Evolutionary conservation across 2,329 filamentous ascomycete genomes (phyloP).

Genomic region (Fusarium piperis): DNA sequence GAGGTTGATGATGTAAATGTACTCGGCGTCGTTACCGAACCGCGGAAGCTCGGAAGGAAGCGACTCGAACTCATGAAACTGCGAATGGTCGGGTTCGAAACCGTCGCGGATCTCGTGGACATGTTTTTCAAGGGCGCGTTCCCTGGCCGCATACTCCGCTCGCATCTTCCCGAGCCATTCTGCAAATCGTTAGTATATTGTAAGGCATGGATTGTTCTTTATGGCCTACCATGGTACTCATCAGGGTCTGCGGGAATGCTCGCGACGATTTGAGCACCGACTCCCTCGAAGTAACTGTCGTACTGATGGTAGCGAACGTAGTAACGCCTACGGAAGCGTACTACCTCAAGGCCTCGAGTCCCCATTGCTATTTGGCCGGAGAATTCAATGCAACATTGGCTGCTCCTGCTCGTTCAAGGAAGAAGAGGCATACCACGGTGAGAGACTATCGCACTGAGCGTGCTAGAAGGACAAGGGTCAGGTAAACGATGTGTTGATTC

Average conservation of each 20-base stretch:
- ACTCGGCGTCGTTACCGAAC: constrained; percentile 12
- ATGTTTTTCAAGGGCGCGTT: constrained; percentile 1
- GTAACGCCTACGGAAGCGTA: constrained; percentile 22
- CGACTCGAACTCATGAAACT: neutral
- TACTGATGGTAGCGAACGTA: constrained; percentile 4
- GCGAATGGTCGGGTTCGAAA: neutral
- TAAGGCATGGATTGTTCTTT: neutral
- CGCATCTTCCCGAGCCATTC: constrained; percentile 16
- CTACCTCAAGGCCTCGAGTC: constrained; percentile 19
- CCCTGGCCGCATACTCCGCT: neutral
- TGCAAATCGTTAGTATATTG: neutral
- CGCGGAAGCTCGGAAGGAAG: constrained; percentile 13
- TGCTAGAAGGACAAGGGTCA: no score
- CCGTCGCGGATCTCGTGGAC: constrained; percentile 5
- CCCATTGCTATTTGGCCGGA: constrained; percentile 6
- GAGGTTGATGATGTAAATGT: constrained; percentile 24
- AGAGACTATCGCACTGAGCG: neutral
- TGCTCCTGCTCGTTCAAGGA: no score
- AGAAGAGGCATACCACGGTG: no score
- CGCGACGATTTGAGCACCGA: constrained; percentile 3
- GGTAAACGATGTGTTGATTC: no score
- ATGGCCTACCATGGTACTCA: constrained; percentile 8
- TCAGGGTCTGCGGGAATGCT: constrained; percentile 4
- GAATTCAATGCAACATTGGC: no score
- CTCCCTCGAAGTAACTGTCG: constrained; percentile 11